These are phyloP conservation scores for Xylogone sp. DNA, from an alignment of 2,329 filamentous ascomycete genomes.

Conservation along the genomic window DNA sequence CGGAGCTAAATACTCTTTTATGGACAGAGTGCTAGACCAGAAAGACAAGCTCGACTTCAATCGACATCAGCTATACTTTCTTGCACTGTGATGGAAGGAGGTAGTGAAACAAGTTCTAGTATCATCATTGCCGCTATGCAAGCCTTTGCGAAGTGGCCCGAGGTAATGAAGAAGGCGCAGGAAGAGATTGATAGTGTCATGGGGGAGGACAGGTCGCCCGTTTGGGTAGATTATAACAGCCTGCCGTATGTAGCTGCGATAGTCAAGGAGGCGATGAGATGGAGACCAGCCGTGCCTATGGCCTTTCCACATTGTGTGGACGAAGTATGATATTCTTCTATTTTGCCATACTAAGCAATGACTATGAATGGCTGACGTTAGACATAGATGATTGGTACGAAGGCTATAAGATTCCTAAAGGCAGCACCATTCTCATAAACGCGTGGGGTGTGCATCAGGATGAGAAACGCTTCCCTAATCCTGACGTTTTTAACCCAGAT, in stretches of 20 bases:
- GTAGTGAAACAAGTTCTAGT: constrained; percentile 32
- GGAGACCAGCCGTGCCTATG: constrained; percentile 5
- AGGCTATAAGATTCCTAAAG: constrained; percentile 1
- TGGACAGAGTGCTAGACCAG: constrained; percentile 36
- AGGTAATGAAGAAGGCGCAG: constrained; percentile 42
- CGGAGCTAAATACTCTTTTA: constrained; percentile 3
- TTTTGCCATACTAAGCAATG: too few species aligned
- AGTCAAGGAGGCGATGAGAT: constrained; percentile 42
- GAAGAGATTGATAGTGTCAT: constrained; percentile 43
- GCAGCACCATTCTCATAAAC: constrained; percentile 1
- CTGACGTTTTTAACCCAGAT: constrained; percentile 2
- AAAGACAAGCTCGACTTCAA: constrained; percentile 26
- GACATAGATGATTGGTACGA: neutral
- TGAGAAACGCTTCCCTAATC: neutral
- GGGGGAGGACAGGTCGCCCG: constrained; percentile 40
- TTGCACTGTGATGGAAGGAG: constrained; percentile 20
- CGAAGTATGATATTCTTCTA: too few species aligned
- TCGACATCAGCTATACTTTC: constrained; percentile 33
- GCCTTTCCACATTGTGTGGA: too few species aligned
- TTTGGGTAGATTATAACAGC: constrained; percentile 36
- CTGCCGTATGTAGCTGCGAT: constrained; percentile 41
- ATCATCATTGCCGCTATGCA: constrained; percentile 32
- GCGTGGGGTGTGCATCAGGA: constrained; percentile 20
- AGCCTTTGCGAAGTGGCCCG: constrained; percentile 27
- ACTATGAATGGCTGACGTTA: too few species aligned